Evolutionary conservation across 2,329 filamentous ascomycete species (phyloP), one percentile per base, ranked within the genome.

Genomic region (Escovopsis sp.): DNA sequence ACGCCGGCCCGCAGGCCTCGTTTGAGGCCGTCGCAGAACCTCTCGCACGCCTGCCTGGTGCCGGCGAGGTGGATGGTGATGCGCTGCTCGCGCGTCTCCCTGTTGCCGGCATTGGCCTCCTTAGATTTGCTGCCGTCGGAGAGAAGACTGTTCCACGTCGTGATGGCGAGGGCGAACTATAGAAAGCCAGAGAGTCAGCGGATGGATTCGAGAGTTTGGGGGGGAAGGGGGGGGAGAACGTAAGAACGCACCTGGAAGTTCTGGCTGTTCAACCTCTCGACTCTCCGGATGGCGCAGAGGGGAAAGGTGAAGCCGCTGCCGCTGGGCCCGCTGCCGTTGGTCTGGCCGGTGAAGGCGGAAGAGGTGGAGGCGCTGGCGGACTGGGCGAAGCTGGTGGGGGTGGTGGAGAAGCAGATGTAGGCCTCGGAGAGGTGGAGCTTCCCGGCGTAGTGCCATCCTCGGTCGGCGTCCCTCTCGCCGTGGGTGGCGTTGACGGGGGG

Each of bases 261-360:
- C 50, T 92, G 83, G 50, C 85, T 94, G 52, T 94, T 88, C 38
- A 98, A 65, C 38, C 90, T 72, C 62, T 98, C 90, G 16, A 98
- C 90, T 35, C 87, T 71, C 42, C 90, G 72, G 48, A 98, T 88
- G 35, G 85, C 82, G 56, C 83, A 94, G 16, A 98, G 69, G 4
- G 90, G 90, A 37, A 96, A 75, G 2, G 84, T 94, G 57, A 98
- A 96, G 40, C 90, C 90, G 65, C 94, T 94, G 27, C 87, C 88
- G 37, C 84, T 83, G 4, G 90, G 88, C 0, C 90, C 90, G 16
- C 83, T 84, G 39, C 90, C 86, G 52, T 94, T 81, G 19, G 88
- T 94, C 55, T 93, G 84, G 13, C 87, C 90, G 4, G 85, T 92
- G 60, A 92, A 96, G 39, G 76, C 74, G 32, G 79, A 84, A 15